Percentiles rank a stretch among this genome's conserved stretches.
These are phyloP conservation scores for Litchi chinensis DNA, from an alignment of 345 rosid species.

Conservation along the genomic window DNA sequence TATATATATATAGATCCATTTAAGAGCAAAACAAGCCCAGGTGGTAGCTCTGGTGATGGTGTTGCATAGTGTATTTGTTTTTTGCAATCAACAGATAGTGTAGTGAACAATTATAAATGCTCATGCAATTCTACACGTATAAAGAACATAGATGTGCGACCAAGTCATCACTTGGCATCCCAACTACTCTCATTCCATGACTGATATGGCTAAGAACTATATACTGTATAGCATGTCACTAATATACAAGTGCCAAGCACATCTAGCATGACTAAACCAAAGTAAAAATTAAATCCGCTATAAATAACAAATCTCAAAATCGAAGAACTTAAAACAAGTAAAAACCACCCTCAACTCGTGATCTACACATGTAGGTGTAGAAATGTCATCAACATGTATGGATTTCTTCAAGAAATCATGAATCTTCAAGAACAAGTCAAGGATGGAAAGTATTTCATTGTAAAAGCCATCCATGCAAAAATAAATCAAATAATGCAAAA, in stretches of 20 bases:
- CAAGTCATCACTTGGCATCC: too few relatives aligned
- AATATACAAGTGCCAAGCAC: background rate
- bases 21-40: conserved; percentile 27
- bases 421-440: background rate
- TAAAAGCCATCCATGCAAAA: background rate
- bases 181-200: too few relatives aligned
- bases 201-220: too few relatives aligned
- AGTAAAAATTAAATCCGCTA: background rate
- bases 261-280: background rate
- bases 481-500: background rate
- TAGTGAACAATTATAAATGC: too few relatives aligned
- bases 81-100: too few relatives aligned
- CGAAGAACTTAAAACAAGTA: background rate
- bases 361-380: background rate
- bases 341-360: background rate
- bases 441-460: background rate
- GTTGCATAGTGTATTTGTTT: conserved; percentile 37
- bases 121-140: too few relatives aligned
- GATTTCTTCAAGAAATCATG: background rate
- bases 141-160: too few relatives aligned
- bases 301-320: background rate
- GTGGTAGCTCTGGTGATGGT: conserved; percentile 48
- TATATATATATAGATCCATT: background rate
- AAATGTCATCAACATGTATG: background rate
- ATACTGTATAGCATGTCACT: background rate